These are phyloP conservation scores for Paraphaeosphaeria sporulosa DNA, from an alignment of 2,329 filamentous ascomycete species.

Conservation along the genomic window DNA sequence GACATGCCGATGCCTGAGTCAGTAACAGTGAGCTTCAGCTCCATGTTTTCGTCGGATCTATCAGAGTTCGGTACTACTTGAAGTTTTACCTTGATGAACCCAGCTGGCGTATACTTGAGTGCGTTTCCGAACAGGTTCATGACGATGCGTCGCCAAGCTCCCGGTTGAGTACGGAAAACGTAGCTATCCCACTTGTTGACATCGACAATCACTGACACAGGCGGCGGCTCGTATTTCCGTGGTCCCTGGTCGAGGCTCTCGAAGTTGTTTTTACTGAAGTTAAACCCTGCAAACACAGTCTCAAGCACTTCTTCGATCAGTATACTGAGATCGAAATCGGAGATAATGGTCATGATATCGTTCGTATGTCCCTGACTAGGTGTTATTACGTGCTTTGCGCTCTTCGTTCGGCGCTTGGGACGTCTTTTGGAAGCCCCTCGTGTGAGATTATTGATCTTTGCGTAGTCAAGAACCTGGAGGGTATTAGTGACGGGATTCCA, in stretches of 20 bases:
- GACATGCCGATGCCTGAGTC: constrained; percentile 53
- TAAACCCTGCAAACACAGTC: constrained; percentile 47
- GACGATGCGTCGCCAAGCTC: constrained; percentile 49
- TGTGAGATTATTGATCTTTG: constrained; percentile 49
- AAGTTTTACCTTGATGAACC: constrained; percentile 48
- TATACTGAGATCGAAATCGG: constrained; percentile 45
- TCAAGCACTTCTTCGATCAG: constrained; percentile 49
- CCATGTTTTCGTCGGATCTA: constrained; percentile 32
- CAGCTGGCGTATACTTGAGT: constrained; percentile 48
- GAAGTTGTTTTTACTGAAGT: constrained; percentile 40
- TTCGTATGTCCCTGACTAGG: constrained; percentile 42
- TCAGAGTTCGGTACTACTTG: constrained; percentile 34
- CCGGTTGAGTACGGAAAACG: constrained; percentile 47
- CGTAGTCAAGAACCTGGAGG: constrained; percentile 49
- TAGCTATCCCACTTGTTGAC: constrained; percentile 46
- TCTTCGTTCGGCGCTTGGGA: constrained; percentile 39
- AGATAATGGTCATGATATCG: constrained; percentile 44
- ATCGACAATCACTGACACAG: constrained; percentile 44
- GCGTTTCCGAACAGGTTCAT: constrained; percentile 52
- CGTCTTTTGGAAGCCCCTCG: constrained; percentile 37
- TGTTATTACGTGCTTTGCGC: constrained; percentile 39
- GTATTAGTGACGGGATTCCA: constrained; percentile 16
- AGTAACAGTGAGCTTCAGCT: constrained; percentile 43
- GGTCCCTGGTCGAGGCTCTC: constrained; percentile 34
- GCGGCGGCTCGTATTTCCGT: constrained; percentile 24